Evolutionary conservation across 441 rosid species (phyloP).

Genomic region (Biscutella laevigata): DNA sequence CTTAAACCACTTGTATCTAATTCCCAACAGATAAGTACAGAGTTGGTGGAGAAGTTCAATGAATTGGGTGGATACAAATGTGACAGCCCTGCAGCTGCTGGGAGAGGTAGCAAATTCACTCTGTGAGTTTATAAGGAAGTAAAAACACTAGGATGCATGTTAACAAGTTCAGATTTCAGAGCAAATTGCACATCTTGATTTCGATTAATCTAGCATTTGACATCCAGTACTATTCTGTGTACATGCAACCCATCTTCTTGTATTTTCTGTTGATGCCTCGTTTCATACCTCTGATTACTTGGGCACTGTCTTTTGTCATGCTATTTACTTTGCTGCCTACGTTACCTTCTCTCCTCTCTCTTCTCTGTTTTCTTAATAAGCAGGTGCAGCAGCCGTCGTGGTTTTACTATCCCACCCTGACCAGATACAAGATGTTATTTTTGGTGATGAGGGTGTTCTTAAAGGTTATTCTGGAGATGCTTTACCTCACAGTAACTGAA

Average conservation of each 20-base stretch:
- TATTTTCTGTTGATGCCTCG: not conserved
- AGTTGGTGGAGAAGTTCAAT: conserved; percentile 42
- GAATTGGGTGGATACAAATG: conserved; percentile 51
- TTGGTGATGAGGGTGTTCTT: conserved; percentile 49
- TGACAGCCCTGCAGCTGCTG: conserved; percentile 44
- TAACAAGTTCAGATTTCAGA: not conserved
- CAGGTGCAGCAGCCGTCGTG: conserved; percentile 67
- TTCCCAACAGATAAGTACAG: conserved; percentile 34
- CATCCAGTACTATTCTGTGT: not conserved
- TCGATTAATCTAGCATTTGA: not conserved
- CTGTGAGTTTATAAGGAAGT: not conserved
- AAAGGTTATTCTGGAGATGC: conserved; percentile 38
- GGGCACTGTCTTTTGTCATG: not conserved
- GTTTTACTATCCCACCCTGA: conserved; percentile 55
- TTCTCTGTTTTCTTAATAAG: conserved; percentile 13
- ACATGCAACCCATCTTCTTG: not conserved
- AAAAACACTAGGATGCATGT: not conserved
- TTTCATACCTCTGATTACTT: conserved; percentile 12
- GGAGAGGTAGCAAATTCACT: conserved; percentile 39
- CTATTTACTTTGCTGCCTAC: not conserved
- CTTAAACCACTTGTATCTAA: not conserved
- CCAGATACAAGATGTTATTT: conserved; percentile 47
- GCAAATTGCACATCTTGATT: not conserved
- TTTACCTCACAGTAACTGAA: not conserved
- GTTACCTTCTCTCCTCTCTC: not conserved